A percentile compares a stretch with the other conserved stretches of the same genome.
Conservation (phyloP, 2,329 filamentous ascomycete genomes). For the Pseudogymnoascus sp. region DNA sequence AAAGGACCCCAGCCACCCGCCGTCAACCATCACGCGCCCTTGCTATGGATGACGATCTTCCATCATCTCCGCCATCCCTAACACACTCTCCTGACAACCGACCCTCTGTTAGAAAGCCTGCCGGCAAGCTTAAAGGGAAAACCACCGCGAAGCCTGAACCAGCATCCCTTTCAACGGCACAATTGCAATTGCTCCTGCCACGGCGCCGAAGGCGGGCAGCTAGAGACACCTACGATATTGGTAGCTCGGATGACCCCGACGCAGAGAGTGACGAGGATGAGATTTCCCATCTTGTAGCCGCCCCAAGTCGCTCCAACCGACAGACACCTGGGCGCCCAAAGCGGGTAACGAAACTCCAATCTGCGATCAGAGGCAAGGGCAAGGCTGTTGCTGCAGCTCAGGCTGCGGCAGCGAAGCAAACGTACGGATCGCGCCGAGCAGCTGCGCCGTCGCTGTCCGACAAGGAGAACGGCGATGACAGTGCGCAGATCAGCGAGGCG, state of each 20-base stretch:
- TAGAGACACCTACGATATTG: constrained; percentile 32
- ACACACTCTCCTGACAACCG: constrained; percentile 56
- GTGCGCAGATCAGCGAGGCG: constrained; percentile 28
- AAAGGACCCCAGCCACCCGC: neutral
- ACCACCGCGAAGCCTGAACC: constrained; percentile 17
- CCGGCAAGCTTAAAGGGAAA: constrained; percentile 13
- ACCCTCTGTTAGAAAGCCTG: constrained; percentile 20
- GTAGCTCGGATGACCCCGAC: constrained; percentile 38
- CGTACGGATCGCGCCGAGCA: constrained; percentile 37
- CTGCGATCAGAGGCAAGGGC: constrained; percentile 13
- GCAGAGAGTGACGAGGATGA: constrained; percentile 49
- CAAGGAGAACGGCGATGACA: constrained; percentile 46
- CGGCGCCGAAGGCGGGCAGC: constrained; percentile 23
- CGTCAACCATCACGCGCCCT: constrained; percentile 17
- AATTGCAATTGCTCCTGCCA: constrained; percentile 31
- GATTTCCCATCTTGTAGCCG: constrained; percentile 39
- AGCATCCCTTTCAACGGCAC: constrained; percentile 27
- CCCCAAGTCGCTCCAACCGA: constrained; percentile 28
- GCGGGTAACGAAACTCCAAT: constrained; percentile 24
- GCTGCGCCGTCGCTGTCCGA: constrained; percentile 35
- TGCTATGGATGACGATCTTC: constrained; percentile 16
- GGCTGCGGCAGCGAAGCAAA: constrained; percentile 29
- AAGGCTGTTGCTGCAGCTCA: constrained; percentile 9
- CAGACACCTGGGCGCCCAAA: constrained; percentile 19
- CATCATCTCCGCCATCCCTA: constrained; percentile 55